Evolutionary conservation across 441 rosid species (phyloP), one percentile per base, ranked within the genome.

Genomic region (Melastoma candidum): DNA sequence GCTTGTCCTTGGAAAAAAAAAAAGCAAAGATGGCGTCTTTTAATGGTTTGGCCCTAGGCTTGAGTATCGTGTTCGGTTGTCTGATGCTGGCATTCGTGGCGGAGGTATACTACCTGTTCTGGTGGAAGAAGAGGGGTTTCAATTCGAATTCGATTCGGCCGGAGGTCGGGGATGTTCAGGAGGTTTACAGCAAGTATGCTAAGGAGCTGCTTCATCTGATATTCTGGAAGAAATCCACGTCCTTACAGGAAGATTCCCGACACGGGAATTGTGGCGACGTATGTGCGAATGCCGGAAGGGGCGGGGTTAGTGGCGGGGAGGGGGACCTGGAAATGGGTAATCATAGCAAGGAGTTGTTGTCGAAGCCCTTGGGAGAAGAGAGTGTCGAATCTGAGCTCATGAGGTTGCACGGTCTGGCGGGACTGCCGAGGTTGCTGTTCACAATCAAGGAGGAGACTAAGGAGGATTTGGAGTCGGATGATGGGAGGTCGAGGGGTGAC

Each of bases 381-480:
- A 64, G 81, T 41, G 74, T 69, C 45, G 90, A 87, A 45, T 68
- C 88, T 46, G 98, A 92, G 75, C 88, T 92, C 51, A 85, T 83
- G 87, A 82, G 90, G 73, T 74, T 92, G 17, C 96, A 92, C 67
- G 85, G 88, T 66, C 75, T 84, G 7, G 61, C 76, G 3, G 93
- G 93, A 10, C 93, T 83, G 11, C 98, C 93, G 1, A 82, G 98
- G 68, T 82, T 92, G 55, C 78, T 92, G 51, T 92, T 82, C 87
- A 84, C 98, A 47, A 92, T 92, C 72, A 85, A 80, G 36, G 98
- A 92, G 56, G 98, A 92, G 74, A 79, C 95, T 0, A 81, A 77
- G 72, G 98, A 90, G 44, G 95, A 88, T 61, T 74, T 88, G 81
- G 98, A 92, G 59, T 85, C 98, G 47, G 95, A 85, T 1, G 95